Base-by-base conservation (phyloP, 495 filamentous ascomycete species). In the Saxophila tyrrhenica region DNA sequence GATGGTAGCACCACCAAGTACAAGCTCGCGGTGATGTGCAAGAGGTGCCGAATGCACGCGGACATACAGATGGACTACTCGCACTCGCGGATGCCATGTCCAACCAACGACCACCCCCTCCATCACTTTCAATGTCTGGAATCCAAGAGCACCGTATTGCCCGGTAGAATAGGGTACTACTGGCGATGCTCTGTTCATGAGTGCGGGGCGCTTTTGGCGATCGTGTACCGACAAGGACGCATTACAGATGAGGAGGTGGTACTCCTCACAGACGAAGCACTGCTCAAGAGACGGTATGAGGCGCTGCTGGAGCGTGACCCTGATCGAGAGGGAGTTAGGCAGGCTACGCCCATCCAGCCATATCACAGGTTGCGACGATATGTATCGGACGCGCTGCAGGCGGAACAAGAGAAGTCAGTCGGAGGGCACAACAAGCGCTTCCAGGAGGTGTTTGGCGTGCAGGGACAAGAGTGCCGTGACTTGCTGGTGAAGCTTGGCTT, bases 341-440 rank as follows among this genome's bases (percentile, higher is more conserved):
- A 67, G 20, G 70, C 74, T 10, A 69, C 69, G 39, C 70, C 73
- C 3, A 69, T 76, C 5, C 73, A 73, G 3, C 72, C 82, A 0
- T 65, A 83, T 22, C 59, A 70, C 20, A 81, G 78, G 21, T 67
- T 89, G 35, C 73, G 73, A 23, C 70, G 69, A 44, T 89, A 89
- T 62, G 63, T 89, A 23, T 67, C 57, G 7, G 84, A 89, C 60
- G 71, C 81, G 8, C 67, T 87, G 46, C 63, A 74, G 25, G 67
- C 74, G 38, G 50, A 62, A 8, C 59, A 66, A 49, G 59, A 65
- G 25, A 70, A 72, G 35, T 60, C 67, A 20, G 86, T 91, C 51
- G 76, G 79, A 2, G 73, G 75, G 15, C 68, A 77, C 8, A 90
- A 90, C 67, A 89, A 87, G 65, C 77, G 75, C 16, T 94, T 87